A percentile compares a stretch with the other conserved stretches of the same genome.
Conservation (phyloP, 768 basidiomycete species). For the Boletus coccyginus region DNA sequence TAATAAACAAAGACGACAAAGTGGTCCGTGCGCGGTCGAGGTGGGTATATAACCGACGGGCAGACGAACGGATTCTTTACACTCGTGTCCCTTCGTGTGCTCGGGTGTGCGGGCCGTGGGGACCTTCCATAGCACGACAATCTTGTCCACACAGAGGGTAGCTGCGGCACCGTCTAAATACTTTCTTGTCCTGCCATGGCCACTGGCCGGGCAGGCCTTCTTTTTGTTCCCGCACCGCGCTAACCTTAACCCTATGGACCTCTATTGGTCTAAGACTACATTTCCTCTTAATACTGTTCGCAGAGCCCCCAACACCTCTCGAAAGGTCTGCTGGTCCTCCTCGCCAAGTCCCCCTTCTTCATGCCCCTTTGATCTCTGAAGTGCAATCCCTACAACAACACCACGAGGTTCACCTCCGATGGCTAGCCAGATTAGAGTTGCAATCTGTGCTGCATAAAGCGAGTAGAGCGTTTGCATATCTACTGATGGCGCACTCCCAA, state of each 20-base stretch:
- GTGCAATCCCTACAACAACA: slow-evolving; percentile 74
- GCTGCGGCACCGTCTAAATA: slow-evolving; percentile 64
- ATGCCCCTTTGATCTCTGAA: slow-evolving; percentile 40
- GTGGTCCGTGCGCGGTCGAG: slow-evolving; percentile 25
- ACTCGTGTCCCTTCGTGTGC: slow-evolving; percentile 57
- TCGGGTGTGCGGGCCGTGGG: slow-evolving; percentile 55
- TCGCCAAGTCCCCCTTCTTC: slow-evolving; percentile 30
- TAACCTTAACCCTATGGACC: slow-evolving; percentile 31
- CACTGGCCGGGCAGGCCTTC: slow-evolving; percentile 46
- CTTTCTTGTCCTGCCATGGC: slow-evolving; percentile 69
- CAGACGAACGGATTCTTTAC: slow-evolving; percentile 27
- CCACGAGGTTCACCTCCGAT: slow-evolving; percentile 48
- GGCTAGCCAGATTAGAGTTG: slow-evolving; percentile 75
- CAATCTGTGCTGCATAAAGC: slow-evolving; percentile 83
- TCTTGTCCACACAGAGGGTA: slow-evolving; percentile 49
- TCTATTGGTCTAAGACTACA: too few species aligned
- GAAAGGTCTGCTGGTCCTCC: slow-evolving; percentile 45
- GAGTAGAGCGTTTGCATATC: slow-evolving; percentile 71
- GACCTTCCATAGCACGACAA: slow-evolving; percentile 55
- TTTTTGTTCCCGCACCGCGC: slow-evolving; percentile 22
- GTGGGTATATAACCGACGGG: slow-evolving; percentile 10
- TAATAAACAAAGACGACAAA: background rate
- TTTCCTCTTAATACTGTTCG: slow-evolving; percentile 30
- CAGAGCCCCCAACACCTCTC: slow-evolving; percentile 49
- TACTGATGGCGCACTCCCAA: slow-evolving; percentile 71